These are phyloP conservation scores for Linderniella brevidens DNA, from an alignment of 257 asterid genomes.

Conservation along the genomic window DNA sequence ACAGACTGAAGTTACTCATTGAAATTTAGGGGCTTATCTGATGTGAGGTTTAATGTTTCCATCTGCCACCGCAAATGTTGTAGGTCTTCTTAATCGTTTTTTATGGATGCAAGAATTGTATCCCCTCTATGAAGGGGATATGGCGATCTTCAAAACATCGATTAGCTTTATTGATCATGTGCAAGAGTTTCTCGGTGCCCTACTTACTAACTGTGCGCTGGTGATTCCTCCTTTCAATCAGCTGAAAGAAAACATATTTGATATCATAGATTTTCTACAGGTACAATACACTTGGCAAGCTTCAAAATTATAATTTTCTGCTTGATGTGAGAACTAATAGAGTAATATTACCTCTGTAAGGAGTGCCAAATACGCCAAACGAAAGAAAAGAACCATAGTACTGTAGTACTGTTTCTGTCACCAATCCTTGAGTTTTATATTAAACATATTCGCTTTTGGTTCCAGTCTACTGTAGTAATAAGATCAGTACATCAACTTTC, in stretches of 20 bases:
- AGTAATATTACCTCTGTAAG: neutral
- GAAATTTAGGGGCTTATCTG: conserved; percentile 3
- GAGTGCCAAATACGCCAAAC: no score
- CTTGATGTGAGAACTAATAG: conserved; percentile 7
- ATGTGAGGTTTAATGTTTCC: neutral
- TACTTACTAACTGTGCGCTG: conserved; percentile 58
- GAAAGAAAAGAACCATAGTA: no score
- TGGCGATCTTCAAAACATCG: conserved; percentile 63
- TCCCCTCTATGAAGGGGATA: conserved; percentile 50
- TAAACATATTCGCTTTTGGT: no score
- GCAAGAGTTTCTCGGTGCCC: conserved; percentile 82
- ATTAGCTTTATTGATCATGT: conserved; percentile 86
- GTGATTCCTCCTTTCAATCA: conserved; percentile 79
- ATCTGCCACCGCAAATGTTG: conserved; percentile 14
- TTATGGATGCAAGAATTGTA: conserved; percentile 78
- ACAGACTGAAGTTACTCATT: neutral
- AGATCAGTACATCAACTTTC: no score
- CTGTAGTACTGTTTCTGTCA: no score
- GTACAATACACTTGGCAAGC: conserved; percentile 21
- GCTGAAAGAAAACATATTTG: conserved; percentile 59
- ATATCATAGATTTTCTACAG: conserved; percentile 47
- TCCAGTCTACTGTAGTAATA: no score
- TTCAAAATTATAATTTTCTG: conserved; percentile 10
- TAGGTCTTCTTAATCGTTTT: conserved; percentile 85
- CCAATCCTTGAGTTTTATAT: no score